Evolutionary conservation across 805 yeast species (phyloP), one percentile per base, ranked within the genome.

Genomic region (Kodamaea leandrae): DNA sequence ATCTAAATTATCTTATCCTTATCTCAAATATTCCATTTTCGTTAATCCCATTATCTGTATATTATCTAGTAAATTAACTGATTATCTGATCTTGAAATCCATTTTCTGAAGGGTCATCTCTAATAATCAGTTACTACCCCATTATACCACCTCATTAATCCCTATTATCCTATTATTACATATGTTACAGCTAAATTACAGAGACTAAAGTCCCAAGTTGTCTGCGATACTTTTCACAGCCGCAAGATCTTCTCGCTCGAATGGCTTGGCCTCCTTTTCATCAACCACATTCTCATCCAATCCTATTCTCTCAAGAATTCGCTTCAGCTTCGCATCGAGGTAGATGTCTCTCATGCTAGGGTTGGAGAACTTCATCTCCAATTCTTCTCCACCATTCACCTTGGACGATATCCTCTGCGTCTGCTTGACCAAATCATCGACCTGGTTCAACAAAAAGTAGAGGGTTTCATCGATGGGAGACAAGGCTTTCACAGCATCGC

Each of bases 391-490:
- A 8, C 47, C 45, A 12, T 53, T 48, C 14, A 66, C 39, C 55
- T 58, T 58, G 21, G 39, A 39, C 29, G 58, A 53, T 9, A 69
- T 49, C 10, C 39, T 44, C n/a, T 50, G 55, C 1, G 61, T 54
- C 39, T 64, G 64, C 5, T 39, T 47, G 4, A 66, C 54, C 43
- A 68, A 58, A n/a, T 55, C 68, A 24, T 64, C 61, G 6, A 69
- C 71, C 48, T 76, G 77, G 15, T 62, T 58, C 6, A 74, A 49
- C 26, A 76, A 47, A 45, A 71, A 76, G 49, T 66, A 63, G 9
- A 76, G 51, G 5, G 73, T 69, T 42, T 76, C 80, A 41, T 70
- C 70, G 13, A 76, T 46, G 3, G 80, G 80, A 10, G 69, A 59
- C 17, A 75, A 52, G 6, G 64, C 49, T 35, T 59, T 61, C 23